A percentile compares a stretch with the other conserved stretches of the same genome.
phyloP scores from a whole-genome alignment of 805 yeast species.

The Nakazawaea sp. region DNA sequence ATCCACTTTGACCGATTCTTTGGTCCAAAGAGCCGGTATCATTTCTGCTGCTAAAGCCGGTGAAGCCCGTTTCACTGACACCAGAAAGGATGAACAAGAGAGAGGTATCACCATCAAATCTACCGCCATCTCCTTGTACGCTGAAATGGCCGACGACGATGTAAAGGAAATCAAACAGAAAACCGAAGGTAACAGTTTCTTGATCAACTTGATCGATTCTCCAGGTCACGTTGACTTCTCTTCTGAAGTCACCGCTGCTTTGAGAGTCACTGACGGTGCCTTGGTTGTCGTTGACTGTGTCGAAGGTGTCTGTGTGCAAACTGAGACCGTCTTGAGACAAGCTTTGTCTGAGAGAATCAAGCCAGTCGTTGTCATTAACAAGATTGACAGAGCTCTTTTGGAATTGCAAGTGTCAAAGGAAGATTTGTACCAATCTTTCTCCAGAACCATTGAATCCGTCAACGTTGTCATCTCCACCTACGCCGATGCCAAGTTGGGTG shows the following conservation, averaged over 20 bases:
- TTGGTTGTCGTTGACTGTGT: constrained; percentile 98
- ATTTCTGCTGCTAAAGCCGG: constrained; percentile 99
- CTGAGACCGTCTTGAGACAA: constrained; percentile 99
- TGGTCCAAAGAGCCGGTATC: constrained; percentile 99
- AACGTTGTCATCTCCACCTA: constrained; percentile 97
- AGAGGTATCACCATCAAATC: constrained; percentile 99
- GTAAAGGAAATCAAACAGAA: constrained; percentile 86
- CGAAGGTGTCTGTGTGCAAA: constrained; percentile 99
- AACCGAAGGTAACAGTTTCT: constrained; percentile 89
- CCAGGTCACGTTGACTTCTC: constrained; percentile 99
- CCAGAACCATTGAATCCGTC: constrained; percentile 99
- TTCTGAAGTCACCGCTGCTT: constrained; percentile 99
- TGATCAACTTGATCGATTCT: constrained; percentile 97
- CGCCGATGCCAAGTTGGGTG: constrained; percentile 87
- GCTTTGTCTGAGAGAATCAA: constrained; percentile 98
- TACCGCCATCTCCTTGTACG: constrained; percentile 93
- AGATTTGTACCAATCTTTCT: constrained; percentile 95
- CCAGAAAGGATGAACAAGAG: constrained; percentile 99
- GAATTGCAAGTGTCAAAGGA: constrained; percentile 99
- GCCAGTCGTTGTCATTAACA: constrained; percentile 98
- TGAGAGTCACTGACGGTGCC: constrained; percentile 99
- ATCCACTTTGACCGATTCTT: constrained; percentile 98
- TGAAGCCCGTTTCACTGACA: constrained; percentile 99
- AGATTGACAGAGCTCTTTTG: constrained; percentile 98
- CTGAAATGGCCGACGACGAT: constrained; percentile 83